Evolutionary conservation across 345 rosid genomes (phyloP).

Genomic region (Stellera chamaejasme): DNA sequence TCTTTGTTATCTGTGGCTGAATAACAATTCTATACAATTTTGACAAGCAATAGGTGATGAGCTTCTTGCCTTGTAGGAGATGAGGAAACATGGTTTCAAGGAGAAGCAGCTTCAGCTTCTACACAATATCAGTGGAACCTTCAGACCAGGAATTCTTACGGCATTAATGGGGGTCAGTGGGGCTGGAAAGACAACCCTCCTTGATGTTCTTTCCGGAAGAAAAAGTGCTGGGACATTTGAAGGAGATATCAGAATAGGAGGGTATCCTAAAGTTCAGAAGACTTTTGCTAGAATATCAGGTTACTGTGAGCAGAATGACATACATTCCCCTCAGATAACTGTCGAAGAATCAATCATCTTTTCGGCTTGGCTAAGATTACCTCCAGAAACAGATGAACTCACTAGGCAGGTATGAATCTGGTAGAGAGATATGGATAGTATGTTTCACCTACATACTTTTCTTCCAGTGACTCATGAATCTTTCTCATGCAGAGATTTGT

Average conservation of each 20-base stretch:
- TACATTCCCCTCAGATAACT: slow-evolving; percentile 57
- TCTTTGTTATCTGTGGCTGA: background rate
- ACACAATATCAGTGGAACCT: slow-evolving; percentile 36
- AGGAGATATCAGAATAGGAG: slow-evolving; percentile 54
- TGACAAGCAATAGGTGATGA: background rate
- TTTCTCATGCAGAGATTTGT: slow-evolving; percentile 6
- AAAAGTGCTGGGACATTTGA: slow-evolving; percentile 42
- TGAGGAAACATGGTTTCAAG: slow-evolving; percentile 27
- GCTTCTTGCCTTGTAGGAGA: slow-evolving; percentile 28
- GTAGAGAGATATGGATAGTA: background rate
- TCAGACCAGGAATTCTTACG: slow-evolving; percentile 58
- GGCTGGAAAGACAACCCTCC: slow-evolving; percentile 61
- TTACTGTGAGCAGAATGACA: slow-evolving; percentile 62
- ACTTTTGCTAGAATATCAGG: slow-evolving; percentile 58
- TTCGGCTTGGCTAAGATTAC: slow-evolving; percentile 53
- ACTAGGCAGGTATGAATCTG: slow-evolving; percentile 23
- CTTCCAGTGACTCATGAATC: background rate
- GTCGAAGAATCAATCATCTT: slow-evolving; percentile 47
- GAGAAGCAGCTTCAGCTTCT: slow-evolving; percentile 44
- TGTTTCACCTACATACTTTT: background rate
- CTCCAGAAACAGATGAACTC: slow-evolving; percentile 23
- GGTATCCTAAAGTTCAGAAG: slow-evolving; percentile 48
- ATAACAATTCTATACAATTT: background rate
- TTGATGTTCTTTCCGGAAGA: slow-evolving; percentile 66
- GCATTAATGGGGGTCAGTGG: slow-evolving; percentile 72